Evolutionary conservation across 139 green algal genomes (phyloP).

Genomic region (Closterium sp.): DNA sequence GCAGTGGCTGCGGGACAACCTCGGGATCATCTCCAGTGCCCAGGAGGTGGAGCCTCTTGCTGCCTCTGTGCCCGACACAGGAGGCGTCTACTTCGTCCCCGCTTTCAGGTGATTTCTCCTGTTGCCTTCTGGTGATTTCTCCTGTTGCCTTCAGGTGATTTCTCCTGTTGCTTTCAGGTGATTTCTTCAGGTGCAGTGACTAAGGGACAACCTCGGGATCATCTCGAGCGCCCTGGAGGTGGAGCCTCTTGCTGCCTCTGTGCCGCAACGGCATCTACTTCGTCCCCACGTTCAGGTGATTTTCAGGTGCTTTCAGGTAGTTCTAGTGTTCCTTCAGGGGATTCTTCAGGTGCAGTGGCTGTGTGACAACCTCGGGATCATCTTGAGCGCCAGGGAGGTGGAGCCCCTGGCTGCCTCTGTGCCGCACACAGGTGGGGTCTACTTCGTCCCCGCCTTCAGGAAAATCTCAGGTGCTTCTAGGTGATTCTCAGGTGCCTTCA

Average conservation of each 20-base stretch:
- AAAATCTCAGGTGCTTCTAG: background rate
- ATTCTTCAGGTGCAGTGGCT: slow-evolving; percentile 41
- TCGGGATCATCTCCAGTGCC: slow-evolving; percentile 71
- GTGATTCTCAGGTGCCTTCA: too few species aligned
- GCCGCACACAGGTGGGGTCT: slow-evolving; percentile 73
- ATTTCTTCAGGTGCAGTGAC: slow-evolving; percentile 29
- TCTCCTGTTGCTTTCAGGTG: too few species aligned
- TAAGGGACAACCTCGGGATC: slow-evolving; percentile 77
- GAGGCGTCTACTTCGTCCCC: too few species aligned
- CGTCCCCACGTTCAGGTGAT: background rate
- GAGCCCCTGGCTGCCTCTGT: slow-evolving; percentile 60
- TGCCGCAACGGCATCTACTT: slow-evolving; percentile 82
- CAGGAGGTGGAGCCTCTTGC: slow-evolving; percentile 66
- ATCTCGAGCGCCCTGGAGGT: slow-evolving; percentile 63
- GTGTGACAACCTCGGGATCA: slow-evolving; percentile 77
- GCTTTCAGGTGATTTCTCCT: slow-evolving; percentile 70
- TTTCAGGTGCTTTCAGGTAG: too few species aligned
- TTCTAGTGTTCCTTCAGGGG: too few species aligned
- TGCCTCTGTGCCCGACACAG: slow-evolving; percentile 73
- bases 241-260: slow-evolving; percentile 59
- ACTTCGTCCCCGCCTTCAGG: slow-evolving; percentile 93
- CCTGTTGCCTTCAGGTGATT: too few species aligned
- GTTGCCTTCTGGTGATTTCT: too few species aligned
- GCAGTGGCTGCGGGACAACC: slow-evolving; percentile 66
- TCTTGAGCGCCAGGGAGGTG: slow-evolving; percentile 60